These are phyloP conservation scores for Aureobasidium sp. DNA, from an alignment of 2,329 filamentous ascomycete species.

Conservation along the genomic window DNA sequence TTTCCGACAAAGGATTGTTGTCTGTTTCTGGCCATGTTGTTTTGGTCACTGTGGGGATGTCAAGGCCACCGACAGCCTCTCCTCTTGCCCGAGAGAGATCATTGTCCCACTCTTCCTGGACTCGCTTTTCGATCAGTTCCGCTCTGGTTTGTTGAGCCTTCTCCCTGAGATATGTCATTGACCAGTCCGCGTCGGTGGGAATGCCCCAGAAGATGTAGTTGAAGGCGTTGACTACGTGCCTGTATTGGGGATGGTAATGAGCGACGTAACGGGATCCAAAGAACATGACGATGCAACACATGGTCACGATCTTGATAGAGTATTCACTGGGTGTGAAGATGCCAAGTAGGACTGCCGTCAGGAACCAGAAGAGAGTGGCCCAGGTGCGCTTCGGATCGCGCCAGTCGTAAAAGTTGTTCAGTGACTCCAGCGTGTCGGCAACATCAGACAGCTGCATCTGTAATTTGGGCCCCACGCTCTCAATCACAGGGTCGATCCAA, in stretches of 20 bases:
- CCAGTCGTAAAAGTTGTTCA: constrained; percentile 31
- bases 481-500: constrained; percentile 31
- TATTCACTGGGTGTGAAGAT: constrained; percentile 26
- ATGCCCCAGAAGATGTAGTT: constrained; percentile 33
- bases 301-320: constrained; percentile 29
- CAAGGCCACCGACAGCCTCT: not conserved
- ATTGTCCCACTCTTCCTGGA: constrained; percentile 15
- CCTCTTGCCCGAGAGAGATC: not conserved
- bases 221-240: constrained; percentile 28
- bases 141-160: constrained; percentile 23
- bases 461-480: constrained; percentile 29
- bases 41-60: not conserved
- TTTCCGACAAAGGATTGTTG: not conserved
- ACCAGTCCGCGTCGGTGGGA: constrained; percentile 29
- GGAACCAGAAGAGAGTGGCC: constrained; percentile 28
- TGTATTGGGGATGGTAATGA: constrained; percentile 28
- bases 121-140: constrained; percentile 17
- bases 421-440: constrained; percentile 29
- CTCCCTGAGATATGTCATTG: constrained; percentile 23
- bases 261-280: constrained; percentile 30
- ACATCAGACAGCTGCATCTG: constrained; percentile 31
- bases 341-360: constrained; percentile 24
- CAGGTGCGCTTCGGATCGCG: constrained; percentile 27
- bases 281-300: constrained; percentile 27
- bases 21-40: not conserved